Base-by-base conservation (phyloP, 2,329 filamentous ascomycete species). In the Pseudodiploospora longispora region DNA sequence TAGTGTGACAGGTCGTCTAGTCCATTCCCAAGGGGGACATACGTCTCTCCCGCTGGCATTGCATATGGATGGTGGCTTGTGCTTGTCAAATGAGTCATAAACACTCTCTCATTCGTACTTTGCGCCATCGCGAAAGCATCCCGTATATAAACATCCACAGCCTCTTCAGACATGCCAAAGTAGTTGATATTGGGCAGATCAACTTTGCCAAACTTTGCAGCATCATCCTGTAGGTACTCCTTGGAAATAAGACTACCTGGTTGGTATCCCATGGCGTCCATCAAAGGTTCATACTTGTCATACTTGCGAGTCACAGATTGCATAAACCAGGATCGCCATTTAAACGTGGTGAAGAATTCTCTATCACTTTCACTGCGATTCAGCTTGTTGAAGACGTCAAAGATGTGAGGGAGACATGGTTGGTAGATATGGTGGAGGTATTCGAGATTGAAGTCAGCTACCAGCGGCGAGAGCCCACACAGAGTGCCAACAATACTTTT, bases 361-460 rank as follows among this genome's bases (percentile, higher is more conserved):
- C 43, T 38, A 5, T 42, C 37, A 2, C 51, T 30, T 2, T 44
- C 29, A 1, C 40, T 40, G 7, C 55, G 50, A 27, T 43, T n/a
- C 2, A 60, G 42, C 1, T 47, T 27, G 38, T 64, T 66, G 43
- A 67, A 44, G 10, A 57, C 57, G 6, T 66, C 54, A 5, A 66
- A 51, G n/a, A 65, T 49, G 4, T 66, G 69, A 1, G 69, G 62
- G 40, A 72, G 45, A 37, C 69, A 71, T 0, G 69, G 69, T 36
- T 71, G 66, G 47, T 71, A 71, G 27, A 70, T 55, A 41, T 69
- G 62, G 27, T 68, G 58, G 4, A 58, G 50, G 41, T 61, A 63
- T 46, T 71, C 69, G 12, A 60, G 55, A 31, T 71, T 70, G 44
- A 67, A 67, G 33, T 71, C 67, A 3, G 59, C 63, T 3, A 68